A percentile compares a stretch with the other conserved stretches of the same genome.
Evolutionary conservation across 257 asterid species (phyloP).

Genomic region (Plantago ovata): DNA sequence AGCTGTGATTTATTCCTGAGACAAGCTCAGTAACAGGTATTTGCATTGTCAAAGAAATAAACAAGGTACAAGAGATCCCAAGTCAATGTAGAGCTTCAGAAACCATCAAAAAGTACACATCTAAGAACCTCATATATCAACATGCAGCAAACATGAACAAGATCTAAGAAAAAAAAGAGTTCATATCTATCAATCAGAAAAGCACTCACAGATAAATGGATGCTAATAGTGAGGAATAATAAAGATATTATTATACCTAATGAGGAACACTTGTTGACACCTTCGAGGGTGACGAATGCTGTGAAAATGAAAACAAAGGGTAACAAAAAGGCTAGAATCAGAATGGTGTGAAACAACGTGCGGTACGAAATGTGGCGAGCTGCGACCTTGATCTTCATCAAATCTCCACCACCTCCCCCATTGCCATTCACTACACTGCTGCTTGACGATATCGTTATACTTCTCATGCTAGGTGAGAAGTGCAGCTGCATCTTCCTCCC

Average conservation of each 20-base stretch:
- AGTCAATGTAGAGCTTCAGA: too few relatives aligned
- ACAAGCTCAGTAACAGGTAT: too few relatives aligned
- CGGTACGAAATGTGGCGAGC: constrained; percentile 84
- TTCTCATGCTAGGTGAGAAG: constrained; percentile 99
- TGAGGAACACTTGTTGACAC: constrained; percentile 98
- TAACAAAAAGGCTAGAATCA: constrained; percentile 80
- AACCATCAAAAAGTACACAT: too few relatives aligned
- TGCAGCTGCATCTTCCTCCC: constrained; percentile 99
- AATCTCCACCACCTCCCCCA: constrained; percentile 55
- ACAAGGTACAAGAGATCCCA: too few relatives aligned
- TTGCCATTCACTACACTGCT: constrained; percentile 49
- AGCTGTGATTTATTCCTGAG: too few relatives aligned
- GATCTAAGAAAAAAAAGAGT: too few relatives aligned
- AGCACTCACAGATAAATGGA: background rate
- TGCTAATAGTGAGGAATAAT: background rate
- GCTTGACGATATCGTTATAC: constrained; percentile 91
- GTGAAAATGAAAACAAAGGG: constrained; percentile 93
- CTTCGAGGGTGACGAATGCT: constrained; percentile 92
- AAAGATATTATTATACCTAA: constrained; percentile 47
- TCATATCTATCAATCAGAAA: too few relatives aligned
- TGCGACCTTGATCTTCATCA: constrained; percentile 94
- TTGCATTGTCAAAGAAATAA: too few relatives aligned
- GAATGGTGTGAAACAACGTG: constrained; percentile 70
- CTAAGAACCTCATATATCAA: too few relatives aligned
- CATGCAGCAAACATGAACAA: too few relatives aligned